phyloP scores from a whole-genome alignment of 805 yeast genomes.

The Wickerhamomyces pijperi region DNA sequence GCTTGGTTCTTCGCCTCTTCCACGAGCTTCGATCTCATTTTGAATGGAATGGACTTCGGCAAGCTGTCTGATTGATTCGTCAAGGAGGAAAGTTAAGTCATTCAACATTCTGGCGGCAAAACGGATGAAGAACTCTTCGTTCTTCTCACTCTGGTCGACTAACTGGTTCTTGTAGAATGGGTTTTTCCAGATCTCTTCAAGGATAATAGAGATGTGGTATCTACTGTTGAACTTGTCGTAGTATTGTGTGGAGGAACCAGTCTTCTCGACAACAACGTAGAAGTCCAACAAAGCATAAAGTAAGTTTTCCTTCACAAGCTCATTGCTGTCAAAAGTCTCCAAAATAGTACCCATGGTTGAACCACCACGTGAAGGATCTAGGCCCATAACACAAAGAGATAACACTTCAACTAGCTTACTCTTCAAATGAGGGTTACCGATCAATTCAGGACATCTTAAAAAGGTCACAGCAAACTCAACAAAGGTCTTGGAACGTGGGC shows the following conservation, averaged over 20 bases:
- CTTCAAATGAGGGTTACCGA: slow-evolving; percentile 91
- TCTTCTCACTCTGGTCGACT: slow-evolving; percentile 49
- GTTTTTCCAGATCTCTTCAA: slow-evolving; percentile 76
- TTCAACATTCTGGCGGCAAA: slow-evolving; percentile 92
- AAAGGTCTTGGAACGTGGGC: slow-evolving; percentile 41
- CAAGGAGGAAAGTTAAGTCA: slow-evolving; percentile 84
- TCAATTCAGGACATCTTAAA: slow-evolving; percentile 71
- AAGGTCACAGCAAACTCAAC: slow-evolving; percentile 66
- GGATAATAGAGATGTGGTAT: slow-evolving; percentile 71
- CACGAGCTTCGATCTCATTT: slow-evolving; percentile 45
- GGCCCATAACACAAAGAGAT: slow-evolving; percentile 25
- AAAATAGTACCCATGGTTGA: slow-evolving; percentile 68
- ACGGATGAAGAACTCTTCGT: slow-evolving; percentile 78
- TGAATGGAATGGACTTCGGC: slow-evolving; percentile 69
- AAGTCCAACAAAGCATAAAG: slow-evolving; percentile 79
- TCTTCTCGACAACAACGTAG: slow-evolving; percentile 90
- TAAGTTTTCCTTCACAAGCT: slow-evolving; percentile 50
- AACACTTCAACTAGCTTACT: slow-evolving; percentile 73
- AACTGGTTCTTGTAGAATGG: slow-evolving; percentile 60
- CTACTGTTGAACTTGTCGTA: slow-evolving; percentile 92
- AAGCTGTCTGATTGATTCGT: slow-evolving; percentile 78
- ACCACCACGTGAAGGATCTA: slow-evolving; percentile 28
- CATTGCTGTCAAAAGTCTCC: slow-evolving; percentile 50
- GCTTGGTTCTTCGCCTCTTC: slow-evolving; percentile 16
- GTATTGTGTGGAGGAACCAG: slow-evolving; percentile 91